Evolutionary conservation across 352 stramenopile species (phyloP), one percentile per base, ranked within the genome.

Genomic region (Sclerospora graminicola): DNA sequence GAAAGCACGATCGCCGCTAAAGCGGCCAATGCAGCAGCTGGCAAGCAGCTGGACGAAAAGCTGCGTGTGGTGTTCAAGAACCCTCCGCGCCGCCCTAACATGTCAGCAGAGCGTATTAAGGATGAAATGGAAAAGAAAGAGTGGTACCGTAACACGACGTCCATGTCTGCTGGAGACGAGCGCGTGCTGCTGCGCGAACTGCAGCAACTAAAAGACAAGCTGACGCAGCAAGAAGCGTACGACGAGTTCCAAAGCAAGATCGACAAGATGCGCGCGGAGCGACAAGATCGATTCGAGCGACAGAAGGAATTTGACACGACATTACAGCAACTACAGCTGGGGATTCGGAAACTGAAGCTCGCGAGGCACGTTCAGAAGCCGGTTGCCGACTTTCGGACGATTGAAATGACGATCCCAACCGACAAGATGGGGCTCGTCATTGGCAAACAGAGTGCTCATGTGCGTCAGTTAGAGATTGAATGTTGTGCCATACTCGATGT

Each of bases 1-100:
- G 49, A 69, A 40, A 59, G 52, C 34, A 39, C 53, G 3, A 58
- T 52, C 5, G 43, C 51, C 18, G 60, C 39, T 15, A 81, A 80
- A 41, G 53, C 60, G 18, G 54, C 54, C 30, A 85, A 85, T 42
- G 73, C 73, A 15, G 60, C 67, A 23, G 40, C 62, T 13, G 74
- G 74, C 31, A 87, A 87, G 41, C 45, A 56, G 33, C 69, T 87
- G 38, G 78, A 89, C 45, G 78, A 89, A 43, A 82, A 89, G 53
- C 60, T 89, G 36, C 51, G 55, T 38, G 55, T 72, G 34, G 60
- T 69, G 35, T 77, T 86, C 49, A 89, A 87, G 56, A 70, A 65
- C 44, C 59, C 73, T 39, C 76, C 73, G 53, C 69, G 72, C 15
- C 78, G 78, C 14, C 62, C 69, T 13, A 66, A 73, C 34, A 67